Base-by-base conservation (phyloP, 2,329 filamentous ascomycete genomes). In the Reticulascus tulasneorum region DNA sequence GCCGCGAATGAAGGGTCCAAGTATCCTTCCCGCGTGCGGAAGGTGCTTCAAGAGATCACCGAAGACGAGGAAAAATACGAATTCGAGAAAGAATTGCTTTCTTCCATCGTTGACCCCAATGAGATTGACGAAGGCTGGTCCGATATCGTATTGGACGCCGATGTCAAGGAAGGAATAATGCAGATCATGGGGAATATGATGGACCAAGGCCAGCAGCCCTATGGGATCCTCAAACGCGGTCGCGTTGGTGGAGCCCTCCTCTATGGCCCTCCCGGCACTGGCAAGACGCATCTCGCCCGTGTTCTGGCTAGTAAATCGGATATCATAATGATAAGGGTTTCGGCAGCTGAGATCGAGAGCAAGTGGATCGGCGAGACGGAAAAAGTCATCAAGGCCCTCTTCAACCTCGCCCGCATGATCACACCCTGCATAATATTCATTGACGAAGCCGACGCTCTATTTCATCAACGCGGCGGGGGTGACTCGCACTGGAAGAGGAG, bases 191-290 rank as follows among this genome's bases (percentile, higher is more conserved):
- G 27, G 6, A 37, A 11, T 7, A n/a, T 7, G 16, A 16, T 5
- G 21, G 27, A 9, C 17, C 12, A 9, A 20, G 4, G 7, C 7
- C 25, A 7, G 15, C 4, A 9, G 8, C n/a, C 33, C 4, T 36
- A 43, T 23, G 50, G 50, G 16, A 34, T 52, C 10, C 45, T 53
- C n/a, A n/a, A 22, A 3, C 22, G 27, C 11, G 40, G 41, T 13
- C 18, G 29, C 16, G 29, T 54, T 23, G 47, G 37, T 2, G 52
- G 51, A 1, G 48, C 47, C 6, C n/a, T 56, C 4, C 46, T 56
- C 6, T 55, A 50, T 25, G 53, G 55, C 4, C 54, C 53, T 1
- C 53, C 52, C 1, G 55, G 56, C 2, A 56, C 54, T 2, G 54
- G 54, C 10, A 58, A 58, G 43, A 53, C 48, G 1, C 44, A 43